Base-by-base conservation (phyloP, 2,329 filamentous ascomycete genomes). In the Fusarium sp. region DNA sequence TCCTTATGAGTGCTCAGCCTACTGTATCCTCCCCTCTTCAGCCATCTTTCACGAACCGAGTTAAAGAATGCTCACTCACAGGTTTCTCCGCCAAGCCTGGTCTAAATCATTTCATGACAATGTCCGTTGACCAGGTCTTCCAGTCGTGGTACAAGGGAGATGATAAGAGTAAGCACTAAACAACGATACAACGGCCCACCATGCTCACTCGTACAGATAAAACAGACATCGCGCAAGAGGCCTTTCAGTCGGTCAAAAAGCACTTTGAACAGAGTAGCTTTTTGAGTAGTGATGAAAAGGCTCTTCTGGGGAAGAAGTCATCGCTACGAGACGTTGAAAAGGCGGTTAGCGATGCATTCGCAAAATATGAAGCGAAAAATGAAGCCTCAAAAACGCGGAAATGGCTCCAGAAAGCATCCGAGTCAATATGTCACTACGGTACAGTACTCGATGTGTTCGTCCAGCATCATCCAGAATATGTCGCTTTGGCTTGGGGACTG, bases 391-490 rank as follows among this genome's bases (percentile, higher is more conserved):
- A 63, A 3, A 38, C 15, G 5, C 24, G 35, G 0, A 68, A 64
- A 38, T 60, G 54, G 55, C 7, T 68, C 2, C 11, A 39, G 1
- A 37, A 8, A 3, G 24, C 39, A 4, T 64, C 63, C 2, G 54
- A 55, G 1, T 54, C 31, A 2, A 50, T 68, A 1, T 59, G 58
- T 4, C 44, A 68, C n/a, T 68, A 67, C 8, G 42, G 26, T 0
- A 38, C 35, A 37, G 37, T 65, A 3, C 47, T 69, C 1, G 56
- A 69, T 20, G 43, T 69, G 1, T 54, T 68, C 5, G 55, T 62
- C 0, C 66, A 69, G 4, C 66, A 69, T 8, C 59, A 68, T 18
- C 60, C 66, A 0, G 66, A 68, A 4, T 69, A 69, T 1, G 64
- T 68, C 1, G 29, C 66, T 0, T 26, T 69, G 6, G 66, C 31